phyloP scores from a whole-genome alignment of 257 asterid species.

The Lavandula angustifolia region DNA sequence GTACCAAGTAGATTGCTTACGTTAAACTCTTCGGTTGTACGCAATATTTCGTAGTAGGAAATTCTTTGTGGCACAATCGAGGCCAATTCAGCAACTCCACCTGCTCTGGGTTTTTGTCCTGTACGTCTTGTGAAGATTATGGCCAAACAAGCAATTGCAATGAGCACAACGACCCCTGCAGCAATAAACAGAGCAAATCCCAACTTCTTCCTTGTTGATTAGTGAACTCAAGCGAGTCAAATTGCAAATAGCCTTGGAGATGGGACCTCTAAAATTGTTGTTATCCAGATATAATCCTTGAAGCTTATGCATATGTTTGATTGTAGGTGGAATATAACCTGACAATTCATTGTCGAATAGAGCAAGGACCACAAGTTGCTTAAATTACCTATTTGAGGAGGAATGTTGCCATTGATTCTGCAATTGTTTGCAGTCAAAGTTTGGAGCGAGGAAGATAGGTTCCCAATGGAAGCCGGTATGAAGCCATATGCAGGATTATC shows the following conservation, averaged over 20 bases:
- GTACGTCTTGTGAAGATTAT: background rate
- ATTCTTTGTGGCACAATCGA: conserved; percentile 6
- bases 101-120: no score
- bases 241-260: background rate
- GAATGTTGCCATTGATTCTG: no score
- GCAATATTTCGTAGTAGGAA: conserved; percentile 33
- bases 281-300: conserved; percentile 8
- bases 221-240: conserved; percentile 1
- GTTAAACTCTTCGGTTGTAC: conserved; percentile 24
- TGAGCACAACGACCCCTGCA: background rate
- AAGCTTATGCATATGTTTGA: conserved; percentile 15
- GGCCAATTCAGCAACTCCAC: background rate
- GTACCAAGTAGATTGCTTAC: conserved; percentile 27
- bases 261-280: no score
- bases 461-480: no score
- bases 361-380: no score
- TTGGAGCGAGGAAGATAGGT: no score
- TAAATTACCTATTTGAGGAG: no score
- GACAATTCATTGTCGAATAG: no score
- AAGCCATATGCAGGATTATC: no score
- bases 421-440: no score
- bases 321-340: background rate
- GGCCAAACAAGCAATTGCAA: background rate
- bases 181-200: background rate
- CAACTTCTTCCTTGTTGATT: background rate